These are phyloP conservation scores for Macrolepiota fuliginosa DNA, from an alignment of 768 basidiomycete genomes.

Conservation along the genomic window DNA sequence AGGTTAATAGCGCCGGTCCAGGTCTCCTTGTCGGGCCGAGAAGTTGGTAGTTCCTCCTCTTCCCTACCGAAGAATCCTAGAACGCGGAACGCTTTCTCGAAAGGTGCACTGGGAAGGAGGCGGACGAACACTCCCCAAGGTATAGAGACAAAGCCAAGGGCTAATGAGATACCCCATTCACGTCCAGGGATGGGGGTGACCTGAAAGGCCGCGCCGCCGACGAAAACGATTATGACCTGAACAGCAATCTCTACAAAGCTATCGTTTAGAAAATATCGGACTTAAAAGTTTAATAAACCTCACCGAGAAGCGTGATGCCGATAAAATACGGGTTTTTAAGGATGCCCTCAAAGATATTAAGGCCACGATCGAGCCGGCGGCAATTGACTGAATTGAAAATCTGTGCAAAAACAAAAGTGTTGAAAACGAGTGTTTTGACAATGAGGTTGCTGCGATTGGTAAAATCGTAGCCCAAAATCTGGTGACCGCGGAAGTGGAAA, in stretches of 20 bases:
- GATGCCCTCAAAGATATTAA: constrained; percentile 90
- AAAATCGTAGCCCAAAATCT: constrained; percentile 62
- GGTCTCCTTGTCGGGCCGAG: constrained; percentile 54
- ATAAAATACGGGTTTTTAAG: constrained; percentile 82
- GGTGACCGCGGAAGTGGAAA: constrained; percentile 81
- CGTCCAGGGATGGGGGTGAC: constrained; percentile 75
- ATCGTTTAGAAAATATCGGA: constrained; percentile 5
- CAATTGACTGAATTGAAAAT: constrained; percentile 96
- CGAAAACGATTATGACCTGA: constrained; percentile 86
- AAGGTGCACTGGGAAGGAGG: constrained; percentile 74
- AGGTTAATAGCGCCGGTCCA: constrained; percentile 81
- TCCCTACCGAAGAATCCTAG: constrained; percentile 61
- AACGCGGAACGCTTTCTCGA: constrained; percentile 53
- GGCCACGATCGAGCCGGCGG: constrained; percentile 76
- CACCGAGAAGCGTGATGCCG: constrained; percentile 80
- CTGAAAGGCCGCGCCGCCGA: constrained; percentile 90
- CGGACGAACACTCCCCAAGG: constrained; percentile 86
- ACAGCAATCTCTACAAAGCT: constrained; percentile 68
- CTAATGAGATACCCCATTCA: constrained; percentile 93
- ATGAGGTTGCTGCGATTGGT: constrained; percentile 38
- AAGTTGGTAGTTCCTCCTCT: constrained; percentile 63
- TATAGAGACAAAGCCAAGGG: constrained; percentile 83
- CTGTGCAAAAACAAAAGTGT: constrained; percentile 97
- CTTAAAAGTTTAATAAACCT: constrained; percentile 18
- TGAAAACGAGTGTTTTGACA: constrained; percentile 91